Evolutionary conservation across 352 stramenopile genomes (phyloP), one percentile per base, ranked within the genome.

Genomic region (Pythium oligandrum): DNA sequence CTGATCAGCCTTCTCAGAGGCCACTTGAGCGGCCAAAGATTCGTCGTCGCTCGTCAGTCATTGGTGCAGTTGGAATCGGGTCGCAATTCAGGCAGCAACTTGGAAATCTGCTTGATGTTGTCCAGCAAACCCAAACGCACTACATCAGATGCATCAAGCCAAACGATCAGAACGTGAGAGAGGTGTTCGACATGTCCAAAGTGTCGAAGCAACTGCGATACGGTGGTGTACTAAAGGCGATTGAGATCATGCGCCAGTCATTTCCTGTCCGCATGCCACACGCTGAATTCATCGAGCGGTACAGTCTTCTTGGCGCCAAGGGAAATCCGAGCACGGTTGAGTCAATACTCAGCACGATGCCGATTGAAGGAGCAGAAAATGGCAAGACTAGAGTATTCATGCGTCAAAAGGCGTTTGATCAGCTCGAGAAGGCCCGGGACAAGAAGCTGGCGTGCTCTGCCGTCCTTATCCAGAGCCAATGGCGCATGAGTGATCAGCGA

Each of bases 121-220:
- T 99, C 33, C 89, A 98, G 33, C 74, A 87, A 50, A 99, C 96
- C 4, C 73, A 95, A 50, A 97, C 96, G 35, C 96, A 99, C 69
- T 99, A 98, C 68, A 97, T 99, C 61, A 90, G 97, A 34, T 99
- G 97, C 66, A 88, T 99, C 44, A 99, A 99, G 71, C 97, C 97
- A 17, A 99, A 99, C 64, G 93, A 98, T 63, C 70, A 83, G 40
- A 96, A 98, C 57, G 74, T 75, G 9, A 70, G 88, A 3, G 78
- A 90, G 44, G 66, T 82, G n/a, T 99, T 99, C 65, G 79, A 96
- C 17, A 68, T 77, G 49, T 45, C 45, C 11, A 88, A 90, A 45
- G 75, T 96, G 3, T 78, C 86, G 7, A 76, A 65, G 34, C 86
- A 96, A 63, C 59, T 96, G 30, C 69, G 82, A 3, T 95, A 93